phyloP scores from a whole-genome alignment of 345 rosid genomes.

The Citrus maxima region DNA sequence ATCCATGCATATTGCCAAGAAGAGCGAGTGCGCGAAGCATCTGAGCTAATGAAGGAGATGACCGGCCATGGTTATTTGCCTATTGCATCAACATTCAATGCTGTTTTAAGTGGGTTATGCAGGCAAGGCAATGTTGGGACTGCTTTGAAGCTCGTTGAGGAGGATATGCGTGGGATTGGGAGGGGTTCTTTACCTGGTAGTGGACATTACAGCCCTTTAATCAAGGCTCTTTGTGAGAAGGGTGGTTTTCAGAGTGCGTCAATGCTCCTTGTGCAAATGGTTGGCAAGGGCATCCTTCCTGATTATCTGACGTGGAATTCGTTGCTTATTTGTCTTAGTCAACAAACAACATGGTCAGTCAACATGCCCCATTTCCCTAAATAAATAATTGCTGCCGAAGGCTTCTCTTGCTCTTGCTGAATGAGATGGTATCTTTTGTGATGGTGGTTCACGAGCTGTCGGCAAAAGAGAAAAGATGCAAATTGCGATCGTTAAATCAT shows the following conservation, averaged over 20 bases:
- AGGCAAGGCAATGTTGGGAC: constrained; percentile 48
- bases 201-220: constrained; percentile 42
- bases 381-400: constrained; percentile 12
- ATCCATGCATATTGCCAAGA: constrained; percentile 51
- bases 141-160: constrained; percentile 57
- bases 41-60: constrained; percentile 64
- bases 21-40: constrained; percentile 38
- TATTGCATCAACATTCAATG: constrained; percentile 47
- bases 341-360: constrained; percentile 27
- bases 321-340: constrained; percentile 43
- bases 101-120: constrained; percentile 53
- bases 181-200: constrained; percentile 51
- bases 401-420: neutral
- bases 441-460: neutral
- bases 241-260: constrained; percentile 45
- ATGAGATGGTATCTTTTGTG: neutral
- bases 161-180: constrained; percentile 44
- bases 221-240: constrained; percentile 41
- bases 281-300: constrained; percentile 52
- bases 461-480: neutral
- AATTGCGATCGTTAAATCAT: neutral
- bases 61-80: constrained; percentile 42
- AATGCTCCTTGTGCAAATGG: constrained; percentile 48
- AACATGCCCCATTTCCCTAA: constrained; percentile 12
- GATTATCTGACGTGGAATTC: constrained; percentile 53